A percentile compares a stretch with the other conserved stretches of the same genome.
phyloP scores from a whole-genome alignment of 768 basidiomycete genomes.

The Kwoniella dendrophila region DNA sequence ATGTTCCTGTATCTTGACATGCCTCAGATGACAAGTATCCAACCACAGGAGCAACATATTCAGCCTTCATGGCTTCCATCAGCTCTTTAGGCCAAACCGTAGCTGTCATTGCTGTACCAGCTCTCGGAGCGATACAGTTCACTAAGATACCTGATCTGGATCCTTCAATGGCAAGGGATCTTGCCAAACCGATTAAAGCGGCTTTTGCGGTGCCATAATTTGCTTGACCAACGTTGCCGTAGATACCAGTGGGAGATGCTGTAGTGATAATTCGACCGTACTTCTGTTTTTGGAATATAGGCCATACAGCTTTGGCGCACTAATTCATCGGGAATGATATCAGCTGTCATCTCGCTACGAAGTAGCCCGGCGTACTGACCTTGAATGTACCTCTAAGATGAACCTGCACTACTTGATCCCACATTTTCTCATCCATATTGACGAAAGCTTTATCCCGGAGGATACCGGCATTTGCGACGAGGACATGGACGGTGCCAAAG shows the following conservation, averaged over 20 bases:
- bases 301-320: slow-evolving; percentile 95
- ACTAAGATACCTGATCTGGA: slow-evolving; percentile 85
- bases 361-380: slow-evolving; percentile 56
- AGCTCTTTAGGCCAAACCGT: slow-evolving; percentile 68
- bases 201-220: slow-evolving; percentile 95
- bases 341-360: not conserved
- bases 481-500: slow-evolving; percentile 83
- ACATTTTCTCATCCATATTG: slow-evolving; percentile 85
- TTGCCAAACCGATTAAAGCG: slow-evolving; percentile 85
- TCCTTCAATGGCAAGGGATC: slow-evolving; percentile 87
- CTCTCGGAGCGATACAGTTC: slow-evolving; percentile 83
- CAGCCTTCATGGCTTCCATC: slow-evolving; percentile 90
- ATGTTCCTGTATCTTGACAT: slow-evolving; percentile 69
- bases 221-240: slow-evolving; percentile 93
- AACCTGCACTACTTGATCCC: slow-evolving; percentile 87
- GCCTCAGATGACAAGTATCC: slow-evolving; percentile 83
- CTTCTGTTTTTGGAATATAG: slow-evolving; percentile 92
- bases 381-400: slow-evolving; percentile 91
- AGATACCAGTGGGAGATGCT: slow-evolving; percentile 88
- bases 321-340: slow-evolving; percentile 46
- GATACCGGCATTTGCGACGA: slow-evolving; percentile 92
- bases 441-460: slow-evolving; percentile 90
- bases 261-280: slow-evolving; percentile 94
- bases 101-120: slow-evolving; percentile 88
- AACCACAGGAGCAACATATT: slow-evolving; percentile 88